Conservation (phyloP, 768 basidiomycete species). For the Phaeotremella fagi region DNA sequence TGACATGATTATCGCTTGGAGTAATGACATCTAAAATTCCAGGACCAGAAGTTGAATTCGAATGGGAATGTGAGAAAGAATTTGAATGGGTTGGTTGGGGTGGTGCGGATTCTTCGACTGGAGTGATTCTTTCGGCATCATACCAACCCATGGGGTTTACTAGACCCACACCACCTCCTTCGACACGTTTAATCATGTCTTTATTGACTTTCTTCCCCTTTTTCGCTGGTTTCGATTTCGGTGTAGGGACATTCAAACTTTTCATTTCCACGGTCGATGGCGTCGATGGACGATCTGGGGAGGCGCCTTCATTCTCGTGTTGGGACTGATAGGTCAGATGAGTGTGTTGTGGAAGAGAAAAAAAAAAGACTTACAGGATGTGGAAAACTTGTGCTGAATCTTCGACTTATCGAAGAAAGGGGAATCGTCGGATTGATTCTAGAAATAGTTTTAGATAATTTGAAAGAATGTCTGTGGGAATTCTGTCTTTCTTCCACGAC, state of each 20-base stretch:
- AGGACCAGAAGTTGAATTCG: no score
- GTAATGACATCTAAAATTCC: neutral
- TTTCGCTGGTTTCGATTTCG: constrained; percentile 15
- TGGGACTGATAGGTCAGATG: no score
- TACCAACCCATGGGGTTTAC: constrained; percentile 50
- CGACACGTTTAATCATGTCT: constrained; percentile 49
- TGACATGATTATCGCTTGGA: neutral
- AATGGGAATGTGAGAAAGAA: no score
- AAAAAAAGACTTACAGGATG: no score
- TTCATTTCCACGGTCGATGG: neutral
- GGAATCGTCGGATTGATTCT: constrained; percentile 14
- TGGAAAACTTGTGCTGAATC: no score
- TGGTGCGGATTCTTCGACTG: constrained; percentile 7
- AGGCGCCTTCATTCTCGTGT: neutral
- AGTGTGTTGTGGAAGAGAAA: no score
- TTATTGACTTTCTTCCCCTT: constrained; percentile 32
- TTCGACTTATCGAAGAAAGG: constrained; percentile 19
- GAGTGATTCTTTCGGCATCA: constrained; percentile 21
- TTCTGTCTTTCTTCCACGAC: constrained; percentile 33
- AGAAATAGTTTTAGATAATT: constrained; percentile 28
- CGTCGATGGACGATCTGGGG: neutral
- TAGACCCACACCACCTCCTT: constrained; percentile 48
- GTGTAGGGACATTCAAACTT: neutral
- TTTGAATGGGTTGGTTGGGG: neutral
- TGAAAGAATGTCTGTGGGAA: constrained; percentile 13